phyloP scores from a whole-genome alignment of 208 protist genomes.

The Porcisia deanei region DNA sequence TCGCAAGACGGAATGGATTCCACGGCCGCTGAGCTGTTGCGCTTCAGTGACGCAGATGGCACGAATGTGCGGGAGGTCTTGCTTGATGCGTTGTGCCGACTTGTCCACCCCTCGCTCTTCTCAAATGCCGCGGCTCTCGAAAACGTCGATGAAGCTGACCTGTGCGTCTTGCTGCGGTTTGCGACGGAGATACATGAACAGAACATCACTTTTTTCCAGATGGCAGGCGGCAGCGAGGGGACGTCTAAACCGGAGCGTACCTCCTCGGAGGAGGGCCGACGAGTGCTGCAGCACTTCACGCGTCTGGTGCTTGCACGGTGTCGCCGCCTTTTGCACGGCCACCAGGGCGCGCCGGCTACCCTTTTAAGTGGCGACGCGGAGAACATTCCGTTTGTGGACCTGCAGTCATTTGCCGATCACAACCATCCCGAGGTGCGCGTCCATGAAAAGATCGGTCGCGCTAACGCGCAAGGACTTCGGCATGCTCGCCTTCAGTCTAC shows the following conservation, averaged over 20 bases:
- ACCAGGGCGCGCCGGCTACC: conserved; percentile 37
- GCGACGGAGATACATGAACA: conserved; percentile 48
- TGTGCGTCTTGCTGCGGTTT: conserved; percentile 65
- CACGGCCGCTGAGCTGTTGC: not conserved
- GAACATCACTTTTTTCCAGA: conserved; percentile 53
- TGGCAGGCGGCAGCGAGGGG: not conserved
- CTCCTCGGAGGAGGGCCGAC: not conserved
- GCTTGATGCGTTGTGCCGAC: conserved; percentile 31
- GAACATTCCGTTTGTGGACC: conserved; percentile 67
- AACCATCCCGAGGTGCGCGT: conserved; percentile 58
- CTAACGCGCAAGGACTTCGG: conserved; percentile 74
- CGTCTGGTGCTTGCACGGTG: conserved; percentile 56
- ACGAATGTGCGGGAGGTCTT: conserved; percentile 21
- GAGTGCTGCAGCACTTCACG: conserved; percentile 37
- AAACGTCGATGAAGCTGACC: conserved; percentile 63
- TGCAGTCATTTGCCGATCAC: conserved; percentile 65
- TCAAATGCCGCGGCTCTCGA: conserved; percentile 38
- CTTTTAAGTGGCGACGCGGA: conserved; percentile 74
- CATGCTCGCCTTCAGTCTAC: conserved; percentile 43
- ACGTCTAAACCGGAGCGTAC: not conserved
- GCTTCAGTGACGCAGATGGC: conserved; percentile 10
- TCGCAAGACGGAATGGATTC: not conserved
- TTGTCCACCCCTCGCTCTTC: conserved; percentile 51
- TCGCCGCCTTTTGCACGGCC: conserved; percentile 50
- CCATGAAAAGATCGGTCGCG: conserved; percentile 71